These are phyloP conservation scores for Plasmopara muralis DNA, from an alignment of 352 stramenopile species.

Conservation along the genomic window DNA sequence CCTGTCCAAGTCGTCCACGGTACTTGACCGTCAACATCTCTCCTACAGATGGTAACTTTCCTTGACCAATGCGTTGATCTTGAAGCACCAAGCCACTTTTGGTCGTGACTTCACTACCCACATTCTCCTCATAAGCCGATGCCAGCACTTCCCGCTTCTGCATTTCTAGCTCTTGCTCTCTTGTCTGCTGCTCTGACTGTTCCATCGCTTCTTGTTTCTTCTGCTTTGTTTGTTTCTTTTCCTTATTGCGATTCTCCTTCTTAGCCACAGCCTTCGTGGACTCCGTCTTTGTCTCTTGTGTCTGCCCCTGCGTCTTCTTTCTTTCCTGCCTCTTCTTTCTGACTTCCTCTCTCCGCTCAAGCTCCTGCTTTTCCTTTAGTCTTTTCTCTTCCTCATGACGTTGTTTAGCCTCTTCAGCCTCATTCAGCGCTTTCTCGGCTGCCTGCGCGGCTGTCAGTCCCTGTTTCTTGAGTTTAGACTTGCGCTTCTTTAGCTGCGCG, in stretches of 20 bases:
- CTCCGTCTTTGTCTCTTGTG: slow-evolving; percentile 12
- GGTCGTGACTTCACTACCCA: slow-evolving; percentile 49
- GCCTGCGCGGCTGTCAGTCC: slow-evolving; percentile 28
- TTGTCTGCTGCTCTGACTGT: slow-evolving; percentile 25
- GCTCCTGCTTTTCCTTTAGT: slow-evolving; percentile 8
- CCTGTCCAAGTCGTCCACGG: slow-evolving; percentile 43
- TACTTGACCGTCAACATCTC: slow-evolving; percentile 79
- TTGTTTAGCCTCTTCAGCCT: slow-evolving; percentile 31
- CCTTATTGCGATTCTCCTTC: slow-evolving; percentile 35
- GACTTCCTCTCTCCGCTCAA: slow-evolving; percentile 14
- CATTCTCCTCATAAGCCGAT: slow-evolving; percentile 40
- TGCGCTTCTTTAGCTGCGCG: slow-evolving; percentile 73
- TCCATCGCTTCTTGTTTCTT: slow-evolving; percentile 32
- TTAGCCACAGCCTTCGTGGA: slow-evolving; percentile 15
- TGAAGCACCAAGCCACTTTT: slow-evolving; percentile 50
- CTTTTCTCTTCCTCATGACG: slow-evolving; percentile 20
- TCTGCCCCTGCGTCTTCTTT: slow-evolving; percentile 16
- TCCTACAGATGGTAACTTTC: slow-evolving; percentile 37
- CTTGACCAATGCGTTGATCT: slow-evolving; percentile 48
- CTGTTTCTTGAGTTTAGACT: slow-evolving; percentile 65
- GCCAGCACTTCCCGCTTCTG: slow-evolving; percentile 38
- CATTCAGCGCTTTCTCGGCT: slow-evolving; percentile 18
- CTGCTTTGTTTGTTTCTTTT: slow-evolving; percentile 28
- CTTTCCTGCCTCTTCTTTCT: slow-evolving; percentile 21
- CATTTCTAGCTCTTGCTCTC: slow-evolving; percentile 26